phyloP scores from a whole-genome alignment of 441 rosid genomes.

The Gossypium armourianum region DNA sequence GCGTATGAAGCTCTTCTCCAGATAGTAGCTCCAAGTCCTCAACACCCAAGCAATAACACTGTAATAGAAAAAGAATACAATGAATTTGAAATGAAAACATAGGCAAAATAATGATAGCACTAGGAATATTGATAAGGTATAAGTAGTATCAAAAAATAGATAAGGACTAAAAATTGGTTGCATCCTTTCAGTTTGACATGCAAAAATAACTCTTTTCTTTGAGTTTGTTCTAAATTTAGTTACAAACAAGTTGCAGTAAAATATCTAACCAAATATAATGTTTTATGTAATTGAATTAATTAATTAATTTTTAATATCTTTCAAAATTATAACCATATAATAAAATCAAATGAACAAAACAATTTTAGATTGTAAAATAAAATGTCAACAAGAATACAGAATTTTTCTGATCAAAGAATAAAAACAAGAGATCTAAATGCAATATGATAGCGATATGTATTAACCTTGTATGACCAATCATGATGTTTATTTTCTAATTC shows the following conservation, averaged over 20 bases:
- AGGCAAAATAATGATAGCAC: background rate
- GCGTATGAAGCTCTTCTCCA: slow-evolving; percentile 80
- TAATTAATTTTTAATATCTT: background rate
- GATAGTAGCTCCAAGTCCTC: slow-evolving; percentile 70
- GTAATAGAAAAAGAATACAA: slow-evolving; percentile 20
- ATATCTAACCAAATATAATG: background rate
- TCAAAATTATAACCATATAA: background rate
- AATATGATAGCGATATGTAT: background rate
- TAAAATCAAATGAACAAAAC: background rate
- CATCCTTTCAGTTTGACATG: background rate
- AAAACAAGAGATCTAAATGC: background rate
- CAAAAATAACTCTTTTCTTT: background rate
- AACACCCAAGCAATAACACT: slow-evolving; percentile 84
- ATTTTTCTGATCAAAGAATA: background rate
- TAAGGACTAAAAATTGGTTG: background rate
- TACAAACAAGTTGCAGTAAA: background rate
- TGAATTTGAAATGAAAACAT: slow-evolving; percentile 1
- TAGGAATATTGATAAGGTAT: background rate
- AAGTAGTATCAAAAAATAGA: background rate
- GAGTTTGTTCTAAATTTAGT: background rate
- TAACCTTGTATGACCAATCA: background rate
- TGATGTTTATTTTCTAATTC: background rate
- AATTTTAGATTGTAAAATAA: background rate
- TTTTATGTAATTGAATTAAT: background rate
- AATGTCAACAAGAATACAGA: background rate